Conservation (phyloP, 306 rosid genomes). For the Sicyos baderoa region DNA sequence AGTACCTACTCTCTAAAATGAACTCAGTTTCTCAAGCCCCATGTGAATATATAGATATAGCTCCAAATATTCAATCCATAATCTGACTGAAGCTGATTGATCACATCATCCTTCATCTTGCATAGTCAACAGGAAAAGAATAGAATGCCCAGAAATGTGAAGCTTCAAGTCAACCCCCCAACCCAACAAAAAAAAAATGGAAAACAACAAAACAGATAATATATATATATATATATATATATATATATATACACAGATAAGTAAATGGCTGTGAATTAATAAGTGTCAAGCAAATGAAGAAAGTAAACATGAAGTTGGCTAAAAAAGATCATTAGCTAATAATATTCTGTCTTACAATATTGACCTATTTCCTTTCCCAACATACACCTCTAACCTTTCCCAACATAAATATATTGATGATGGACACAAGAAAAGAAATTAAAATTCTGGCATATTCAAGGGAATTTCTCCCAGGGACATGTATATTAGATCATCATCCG, state of each 20-base stretch:
- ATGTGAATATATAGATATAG: neutral
- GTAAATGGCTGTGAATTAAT: slow-evolving; percentile 7
- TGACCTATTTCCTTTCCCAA: slow-evolving; percentile 18
- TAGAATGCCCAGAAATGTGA: neutral
- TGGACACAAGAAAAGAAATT: slow-evolving; percentile 38
- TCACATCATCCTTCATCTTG: neutral
- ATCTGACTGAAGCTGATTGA: neutral
- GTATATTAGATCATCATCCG: slow-evolving; percentile 89
- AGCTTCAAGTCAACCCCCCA: neutral
- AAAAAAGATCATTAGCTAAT: neutral
- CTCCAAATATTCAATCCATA: neutral
- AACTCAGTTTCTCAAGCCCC: neutral
- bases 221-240: too few relatives aligned
- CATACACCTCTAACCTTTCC: slow-evolving; percentile 8
- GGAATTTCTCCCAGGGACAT: slow-evolving; percentile 97
- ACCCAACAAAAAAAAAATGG: too few relatives aligned
- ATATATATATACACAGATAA: neutral
- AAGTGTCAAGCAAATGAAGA: slow-evolving; percentile 4
- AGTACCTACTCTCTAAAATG: neutral
- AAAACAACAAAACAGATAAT: too few relatives aligned
- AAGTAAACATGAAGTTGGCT: slow-evolving; percentile 1
- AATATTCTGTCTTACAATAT: slow-evolving; percentile 15
- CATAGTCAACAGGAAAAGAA: neutral
- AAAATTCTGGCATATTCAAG: slow-evolving; percentile 63
- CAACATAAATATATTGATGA: slow-evolving; percentile 27